Evolutionary conservation across 2,329 filamentous ascomycete genomes (phyloP).

Genomic region (Colletotrichum lindemuthianum): DNA sequence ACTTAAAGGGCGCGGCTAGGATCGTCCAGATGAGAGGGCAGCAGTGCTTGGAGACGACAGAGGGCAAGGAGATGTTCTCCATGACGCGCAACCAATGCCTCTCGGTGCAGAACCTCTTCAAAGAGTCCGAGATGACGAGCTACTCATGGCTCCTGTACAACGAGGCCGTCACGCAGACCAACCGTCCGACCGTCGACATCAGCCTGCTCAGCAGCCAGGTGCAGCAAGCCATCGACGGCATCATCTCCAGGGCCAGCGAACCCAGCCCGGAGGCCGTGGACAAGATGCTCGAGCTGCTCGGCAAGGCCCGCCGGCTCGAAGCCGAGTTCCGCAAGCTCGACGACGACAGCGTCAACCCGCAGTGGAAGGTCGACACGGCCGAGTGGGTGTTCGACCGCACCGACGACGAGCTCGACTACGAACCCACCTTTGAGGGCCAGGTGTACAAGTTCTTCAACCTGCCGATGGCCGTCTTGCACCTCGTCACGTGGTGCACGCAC

Average conservation of each 20-base stretch:
- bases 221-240: conserved; percentile 33
- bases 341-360: conserved; percentile 17
- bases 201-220: conserved; percentile 34
- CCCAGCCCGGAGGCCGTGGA: conserved; percentile 12
- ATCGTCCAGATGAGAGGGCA: conserved; percentile 37
- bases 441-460: conserved; percentile 38
- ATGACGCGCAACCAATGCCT: conserved; percentile 39
- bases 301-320: conserved; percentile 23
- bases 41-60: conserved; percentile 26
- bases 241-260: conserved; percentile 13
- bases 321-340: conserved; percentile 25
- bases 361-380: conserved; percentile 26
- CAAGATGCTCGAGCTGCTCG: conserved; percentile 26
- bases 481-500: conserved; percentile 36
- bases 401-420: conserved; percentile 34
- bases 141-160: conserved; percentile 37
- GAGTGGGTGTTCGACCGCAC: conserved; percentile 32
- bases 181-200: conserved; percentile 35
- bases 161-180: conserved; percentile 19
- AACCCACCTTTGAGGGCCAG: conserved; percentile 30
- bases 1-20: conserved; percentile 39
- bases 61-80: conserved; percentile 38
- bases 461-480: conserved; percentile 34
- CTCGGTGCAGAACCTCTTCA: conserved; percentile 35
- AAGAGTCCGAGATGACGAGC: conserved; percentile 30